phyloP scores from a whole-genome alignment of 768 basidiomycete species.

The Suillus variegatus region DNA sequence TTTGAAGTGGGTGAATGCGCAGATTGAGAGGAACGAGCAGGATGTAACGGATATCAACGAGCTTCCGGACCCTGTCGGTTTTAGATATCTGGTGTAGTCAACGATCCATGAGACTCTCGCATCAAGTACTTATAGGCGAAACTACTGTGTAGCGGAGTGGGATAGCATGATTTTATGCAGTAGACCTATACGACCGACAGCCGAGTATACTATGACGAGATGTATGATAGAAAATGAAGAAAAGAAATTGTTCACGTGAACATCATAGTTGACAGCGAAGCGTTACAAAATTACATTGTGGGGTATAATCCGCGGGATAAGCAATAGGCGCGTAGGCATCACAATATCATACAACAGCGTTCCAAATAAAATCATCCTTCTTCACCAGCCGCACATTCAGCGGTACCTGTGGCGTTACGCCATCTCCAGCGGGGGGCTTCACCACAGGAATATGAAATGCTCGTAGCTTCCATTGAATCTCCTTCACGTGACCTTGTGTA shows the following conservation, averaged over 20 bases:
- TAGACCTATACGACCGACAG: too few relatives aligned
- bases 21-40: conserved; percentile 36
- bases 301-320: too few relatives aligned
- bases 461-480: conserved; percentile 27
- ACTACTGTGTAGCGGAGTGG: not conserved
- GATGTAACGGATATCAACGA: not conserved
- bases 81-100: conserved; percentile 5
- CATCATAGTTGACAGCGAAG: too few relatives aligned
- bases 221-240: too few relatives aligned
- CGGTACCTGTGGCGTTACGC: conserved; percentile 15
- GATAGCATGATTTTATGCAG: too few relatives aligned
- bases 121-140: not conserved
- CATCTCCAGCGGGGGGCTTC: conserved; percentile 24
- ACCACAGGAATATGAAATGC: conserved; percentile 29
- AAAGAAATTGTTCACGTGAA: too few relatives aligned
- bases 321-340: not conserved
- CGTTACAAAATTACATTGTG: too few relatives aligned
- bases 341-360: not conserved
- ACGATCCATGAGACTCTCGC: not conserved
- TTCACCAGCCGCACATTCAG: not conserved
- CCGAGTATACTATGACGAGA: too few relatives aligned
- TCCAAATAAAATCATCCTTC: not conserved
- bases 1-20: conserved; percentile 40
- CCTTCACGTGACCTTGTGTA: conserved; percentile 17
- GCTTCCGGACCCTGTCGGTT: not conserved